Evolutionary conservation across 345 rosid species (phyloP).

Genomic region (Bruguiera gymnorhiza): DNA sequence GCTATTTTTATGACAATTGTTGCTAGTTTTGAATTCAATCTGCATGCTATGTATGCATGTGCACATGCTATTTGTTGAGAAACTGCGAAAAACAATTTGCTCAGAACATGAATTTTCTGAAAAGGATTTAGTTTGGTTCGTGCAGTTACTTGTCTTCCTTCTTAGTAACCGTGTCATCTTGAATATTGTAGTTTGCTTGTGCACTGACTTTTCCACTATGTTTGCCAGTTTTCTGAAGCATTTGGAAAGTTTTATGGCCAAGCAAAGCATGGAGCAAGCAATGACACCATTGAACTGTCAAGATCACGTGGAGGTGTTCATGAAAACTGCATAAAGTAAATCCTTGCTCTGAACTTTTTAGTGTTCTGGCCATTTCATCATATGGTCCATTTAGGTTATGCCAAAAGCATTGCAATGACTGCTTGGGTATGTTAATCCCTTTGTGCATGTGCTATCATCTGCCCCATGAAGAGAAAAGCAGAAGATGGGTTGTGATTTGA

Average conservation of each 20-base stretch:
- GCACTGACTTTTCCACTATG: neutral
- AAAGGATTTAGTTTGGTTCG: too few species aligned
- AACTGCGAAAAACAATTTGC: too few species aligned
- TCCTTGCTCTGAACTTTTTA: neutral
- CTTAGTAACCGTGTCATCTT: neutral
- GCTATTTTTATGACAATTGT: neutral
- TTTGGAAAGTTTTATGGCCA: slow-evolving; percentile 93
- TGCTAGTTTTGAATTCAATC: too few species aligned
- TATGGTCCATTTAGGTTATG: neutral
- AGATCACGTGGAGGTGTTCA: slow-evolving; percentile 66
- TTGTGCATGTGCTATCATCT: neutral
- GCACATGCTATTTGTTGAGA: too few species aligned
- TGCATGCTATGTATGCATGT: too few species aligned
- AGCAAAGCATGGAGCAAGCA: slow-evolving; percentile 58
- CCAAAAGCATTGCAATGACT: neutral
- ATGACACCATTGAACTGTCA: slow-evolving; percentile 56
- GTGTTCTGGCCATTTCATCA: neutral
- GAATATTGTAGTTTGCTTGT: neutral
- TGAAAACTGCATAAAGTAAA: slow-evolving; percentile 84
- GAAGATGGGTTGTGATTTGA: neutral
- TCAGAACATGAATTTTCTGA: too few species aligned
- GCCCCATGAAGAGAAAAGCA: neutral
- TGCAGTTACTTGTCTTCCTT: too few species aligned
- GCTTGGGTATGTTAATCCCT: neutral
- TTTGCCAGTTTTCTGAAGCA: slow-evolving; percentile 79